Evolutionary conservation across 768 basidiomycete species (phyloP), one percentile per base, ranked within the genome.

Genomic region (Tubosaeta brunneosetosa): DNA sequence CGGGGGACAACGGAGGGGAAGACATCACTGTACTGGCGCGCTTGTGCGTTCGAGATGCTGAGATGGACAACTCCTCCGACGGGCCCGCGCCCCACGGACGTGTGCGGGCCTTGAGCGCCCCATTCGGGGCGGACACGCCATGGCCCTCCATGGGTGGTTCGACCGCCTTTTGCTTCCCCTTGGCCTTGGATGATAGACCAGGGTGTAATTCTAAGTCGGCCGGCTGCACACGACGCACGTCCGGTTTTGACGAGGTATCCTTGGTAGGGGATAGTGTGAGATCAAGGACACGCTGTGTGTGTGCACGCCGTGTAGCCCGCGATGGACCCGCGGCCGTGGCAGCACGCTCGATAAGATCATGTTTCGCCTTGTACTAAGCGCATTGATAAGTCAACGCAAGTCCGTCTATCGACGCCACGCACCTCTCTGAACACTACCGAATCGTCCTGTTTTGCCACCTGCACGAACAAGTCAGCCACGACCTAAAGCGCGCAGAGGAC

Each of bases 371-470:
- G 62, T 78, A 88, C 83, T 87, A 53, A 49, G 12, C 48, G 11
- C 32, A 52, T 47, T 44, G 51, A 26, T 50, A 51, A 60, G 44
- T 25, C 27, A 36, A 52, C 34, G n/a, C 50, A 19, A 31, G 3
- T 40, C 37, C 13, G 34, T 34, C 26, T 45, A 38, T 19, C 43
- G 31, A 37, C 51, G 22, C 14, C 13, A 73, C 81, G 46, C 55
- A 92, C 92, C 71, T 87, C 76, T 57, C 78, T 76, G 61, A 87
- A 93, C n/a, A 88, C 88, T 27, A 70, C 67, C 12, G 85, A 83
- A 31, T 79, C 79, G 57, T 94, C 91, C 48, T 69, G 54, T 64
- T 94, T 94, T 6, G 88, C 88, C 32, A 70, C 71, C 90, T 91
- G 17, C 43, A 16, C 11, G 4, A 8, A 17, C 9, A 26, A n/a